These are phyloP conservation scores for Pseudonectria buxi DNA, from an alignment of 2,329 filamentous ascomycete genomes.

Conservation along the genomic window DNA sequence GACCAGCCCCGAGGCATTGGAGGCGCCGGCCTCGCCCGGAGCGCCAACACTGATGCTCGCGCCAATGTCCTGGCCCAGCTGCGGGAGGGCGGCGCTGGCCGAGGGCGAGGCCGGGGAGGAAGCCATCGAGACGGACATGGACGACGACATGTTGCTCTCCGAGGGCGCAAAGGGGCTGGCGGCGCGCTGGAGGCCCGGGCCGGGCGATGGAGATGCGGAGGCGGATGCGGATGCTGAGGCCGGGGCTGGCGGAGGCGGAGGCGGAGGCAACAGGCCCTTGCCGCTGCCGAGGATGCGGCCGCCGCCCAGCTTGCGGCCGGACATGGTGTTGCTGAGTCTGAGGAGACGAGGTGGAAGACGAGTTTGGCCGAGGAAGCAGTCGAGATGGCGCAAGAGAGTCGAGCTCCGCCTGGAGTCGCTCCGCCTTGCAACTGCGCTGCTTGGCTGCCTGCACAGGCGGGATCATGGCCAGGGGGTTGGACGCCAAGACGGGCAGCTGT, in stretches of 20 bases:
- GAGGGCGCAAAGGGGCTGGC: constrained; percentile 48
- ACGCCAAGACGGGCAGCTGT: neutral
- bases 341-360: neutral
- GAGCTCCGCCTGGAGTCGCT: constrained; percentile 28
- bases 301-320: constrained; percentile 80
- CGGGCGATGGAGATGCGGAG: constrained; percentile 27
- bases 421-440: constrained; percentile 6
- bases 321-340: constrained; percentile 48
- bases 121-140: constrained; percentile 56
- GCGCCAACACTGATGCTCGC: constrained; percentile 68
- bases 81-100: constrained; percentile 55
- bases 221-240: constrained; percentile 24
- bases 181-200: constrained; percentile 35
- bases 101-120: constrained; percentile 63
- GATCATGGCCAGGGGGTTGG: no score
- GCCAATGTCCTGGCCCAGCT: constrained; percentile 68
- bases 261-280: constrained; percentile 65
- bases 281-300: constrained; percentile 86
- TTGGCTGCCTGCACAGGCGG: no score
- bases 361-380: constrained; percentile 9
- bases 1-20: constrained; percentile 57
- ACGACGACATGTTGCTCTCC: constrained; percentile 47
- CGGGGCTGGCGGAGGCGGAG: constrained; percentile 10
- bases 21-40: constrained; percentile 45
- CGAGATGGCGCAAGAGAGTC: constrained; percentile 29